phyloP scores from a whole-genome alignment of 768 basidiomycete species.

The Lactifluus rugatus region DNA sequence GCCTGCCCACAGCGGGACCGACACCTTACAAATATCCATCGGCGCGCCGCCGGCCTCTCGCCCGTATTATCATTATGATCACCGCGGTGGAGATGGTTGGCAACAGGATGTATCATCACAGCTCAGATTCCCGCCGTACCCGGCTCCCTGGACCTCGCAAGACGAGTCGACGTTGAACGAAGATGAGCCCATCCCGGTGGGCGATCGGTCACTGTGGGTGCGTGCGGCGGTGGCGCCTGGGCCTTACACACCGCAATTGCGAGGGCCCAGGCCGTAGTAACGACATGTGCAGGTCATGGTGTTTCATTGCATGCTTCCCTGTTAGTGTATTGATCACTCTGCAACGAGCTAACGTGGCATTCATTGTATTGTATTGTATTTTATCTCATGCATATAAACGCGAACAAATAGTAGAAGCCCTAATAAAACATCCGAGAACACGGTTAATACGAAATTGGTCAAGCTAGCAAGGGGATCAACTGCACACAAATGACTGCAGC shows the following conservation, averaged over 20 bases:
- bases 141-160: conserved; percentile 27
- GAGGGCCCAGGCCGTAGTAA: not conserved
- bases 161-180: conserved; percentile 32
- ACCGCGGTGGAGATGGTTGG: not conserved
- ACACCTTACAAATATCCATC: not conserved
- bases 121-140: not conserved
- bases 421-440: not conserved
- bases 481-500: too few relatives aligned
- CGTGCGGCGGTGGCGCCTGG: conserved; percentile 15
- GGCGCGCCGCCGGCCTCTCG: not conserved
- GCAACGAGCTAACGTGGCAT: not conserved
- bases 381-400: not conserved
- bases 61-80: not conserved
- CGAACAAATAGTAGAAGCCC: not conserved
- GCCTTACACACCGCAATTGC: not conserved
- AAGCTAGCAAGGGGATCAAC: too few relatives aligned
- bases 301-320: not conserved
- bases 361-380: not conserved
- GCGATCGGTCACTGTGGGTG: conserved; percentile 34
- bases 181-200: conserved; percentile 48
- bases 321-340: not conserved
- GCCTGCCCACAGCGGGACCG: not conserved
- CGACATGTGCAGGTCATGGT: not conserved
- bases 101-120: not conserved
- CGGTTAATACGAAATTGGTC: too few relatives aligned